Evolutionary conservation across 106 monocot genomes (phyloP).

Genomic region (Dactylorhiza incarnata): DNA sequence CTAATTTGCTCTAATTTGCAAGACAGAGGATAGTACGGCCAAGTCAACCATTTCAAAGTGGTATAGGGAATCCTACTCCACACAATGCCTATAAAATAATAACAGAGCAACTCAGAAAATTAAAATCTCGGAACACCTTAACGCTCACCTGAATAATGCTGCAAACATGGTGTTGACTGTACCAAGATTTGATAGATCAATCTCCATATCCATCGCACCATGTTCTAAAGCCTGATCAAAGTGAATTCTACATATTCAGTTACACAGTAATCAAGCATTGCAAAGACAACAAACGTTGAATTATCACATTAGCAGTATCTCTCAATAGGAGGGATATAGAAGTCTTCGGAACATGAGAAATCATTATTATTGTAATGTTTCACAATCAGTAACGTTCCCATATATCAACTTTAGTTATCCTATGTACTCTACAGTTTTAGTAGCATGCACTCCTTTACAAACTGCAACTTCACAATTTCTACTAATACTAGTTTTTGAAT

Average conservation of each 20-base stretch:
- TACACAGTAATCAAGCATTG: not conserved
- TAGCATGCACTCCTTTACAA: no score
- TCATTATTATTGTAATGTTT: no score
- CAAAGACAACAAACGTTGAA: not conserved
- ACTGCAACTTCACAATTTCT: no score
- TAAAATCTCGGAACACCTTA: not conserved
- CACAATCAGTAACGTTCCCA: no score
- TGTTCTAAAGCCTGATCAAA: constrained; percentile 59
- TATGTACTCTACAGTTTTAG: no score
- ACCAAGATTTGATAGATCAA: constrained; percentile 94
- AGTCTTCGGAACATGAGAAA: not conserved
- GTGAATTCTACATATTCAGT: not conserved
- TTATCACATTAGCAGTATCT: not conserved
- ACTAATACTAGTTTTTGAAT: no score
- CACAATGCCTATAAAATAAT: not conserved
- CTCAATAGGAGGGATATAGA: not conserved
- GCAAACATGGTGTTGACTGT: constrained; percentile 97
- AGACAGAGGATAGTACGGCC: not conserved
- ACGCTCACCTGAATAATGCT: constrained; percentile 79
- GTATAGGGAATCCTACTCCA: not conserved
- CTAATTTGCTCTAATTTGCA: not conserved
- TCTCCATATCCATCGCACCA: constrained; percentile 95
- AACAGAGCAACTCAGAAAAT: not conserved
- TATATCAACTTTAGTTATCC: no score
- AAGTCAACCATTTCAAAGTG: not conserved